A percentile compares a stretch with the other conserved stretches of the same genome.
Conservation (phyloP, 805 yeast genomes). For the Torulaspora delbrueckii region DNA sequence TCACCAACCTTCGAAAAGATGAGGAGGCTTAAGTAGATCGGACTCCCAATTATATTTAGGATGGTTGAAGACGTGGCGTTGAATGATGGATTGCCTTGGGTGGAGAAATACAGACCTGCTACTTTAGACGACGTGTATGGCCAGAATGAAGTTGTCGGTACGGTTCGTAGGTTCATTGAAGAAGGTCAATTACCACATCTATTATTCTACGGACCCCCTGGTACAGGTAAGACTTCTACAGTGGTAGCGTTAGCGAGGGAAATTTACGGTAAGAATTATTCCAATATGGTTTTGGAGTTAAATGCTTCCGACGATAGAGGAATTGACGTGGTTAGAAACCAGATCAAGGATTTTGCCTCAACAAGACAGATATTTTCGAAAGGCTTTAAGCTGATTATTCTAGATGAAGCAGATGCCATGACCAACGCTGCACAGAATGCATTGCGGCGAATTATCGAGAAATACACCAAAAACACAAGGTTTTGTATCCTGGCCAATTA, state of each 20-base stretch:
- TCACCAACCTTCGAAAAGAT: background rate
- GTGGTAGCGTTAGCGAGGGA: constrained; percentile 83
- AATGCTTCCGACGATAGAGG: constrained; percentile 98
- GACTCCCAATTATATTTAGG: background rate
- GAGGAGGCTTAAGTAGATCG: background rate
- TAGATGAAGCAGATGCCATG: constrained; percentile 97
- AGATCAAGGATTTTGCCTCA: constrained; percentile 92
- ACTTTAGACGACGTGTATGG: constrained; percentile 86
- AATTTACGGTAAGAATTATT: constrained; percentile 75
- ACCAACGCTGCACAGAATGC: constrained; percentile 83
- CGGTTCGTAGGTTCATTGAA: constrained; percentile 78
- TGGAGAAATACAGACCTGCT: constrained; percentile 90
- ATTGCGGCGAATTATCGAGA: constrained; percentile 73
- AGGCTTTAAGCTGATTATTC: constrained; percentile 83
- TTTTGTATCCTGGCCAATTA: constrained; percentile 95
- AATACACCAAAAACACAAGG: constrained; percentile 89
- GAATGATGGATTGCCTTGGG: constrained; percentile 69
- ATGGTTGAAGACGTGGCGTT: constrained; percentile 10
- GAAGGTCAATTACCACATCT: constrained; percentile 86
- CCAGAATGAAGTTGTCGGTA: constrained; percentile 77
- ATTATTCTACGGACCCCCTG: constrained; percentile 92
- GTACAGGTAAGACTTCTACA: constrained; percentile 89
- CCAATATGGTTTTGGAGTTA: constrained; percentile 86
- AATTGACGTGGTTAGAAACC: constrained; percentile 95
- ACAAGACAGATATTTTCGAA: constrained; percentile 87